Percentiles rank a stretch among this genome's conserved stretches.
Conservation (phyloP, 768 basidiomycete genomes). For the Amanita exitialis region DNA sequence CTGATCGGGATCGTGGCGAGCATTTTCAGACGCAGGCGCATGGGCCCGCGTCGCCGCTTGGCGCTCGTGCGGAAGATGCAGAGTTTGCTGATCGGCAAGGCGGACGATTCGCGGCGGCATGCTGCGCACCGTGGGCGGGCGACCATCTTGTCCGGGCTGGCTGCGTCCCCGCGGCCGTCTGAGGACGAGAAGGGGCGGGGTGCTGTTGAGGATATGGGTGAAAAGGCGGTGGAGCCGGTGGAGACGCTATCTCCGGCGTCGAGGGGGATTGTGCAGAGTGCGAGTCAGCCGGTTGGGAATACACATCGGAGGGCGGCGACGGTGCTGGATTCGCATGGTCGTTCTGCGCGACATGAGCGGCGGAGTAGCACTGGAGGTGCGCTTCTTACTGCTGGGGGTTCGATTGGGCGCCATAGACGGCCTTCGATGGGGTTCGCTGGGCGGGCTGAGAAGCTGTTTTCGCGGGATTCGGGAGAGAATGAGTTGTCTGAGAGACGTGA, state of each 20-base stretch:
- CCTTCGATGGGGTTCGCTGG: constrained; percentile 59
- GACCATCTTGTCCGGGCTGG: constrained; percentile 37
- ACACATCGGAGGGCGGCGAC: constrained; percentile 71
- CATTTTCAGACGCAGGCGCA: constrained; percentile 12
- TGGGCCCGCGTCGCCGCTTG: constrained; percentile 23
- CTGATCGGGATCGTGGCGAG: neutral
- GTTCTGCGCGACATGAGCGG: constrained; percentile 57
- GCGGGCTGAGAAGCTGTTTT: constrained; percentile 38
- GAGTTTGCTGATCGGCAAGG: constrained; percentile 46
- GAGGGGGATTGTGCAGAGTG: constrained; percentile 26
- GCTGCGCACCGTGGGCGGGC: constrained; percentile 26
- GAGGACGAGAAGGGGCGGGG: constrained; percentile 22
- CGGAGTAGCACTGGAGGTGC: constrained; percentile 71
- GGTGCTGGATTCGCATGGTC: constrained; percentile 58
- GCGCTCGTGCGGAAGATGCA: constrained; percentile 75
- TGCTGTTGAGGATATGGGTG: constrained; percentile 16
- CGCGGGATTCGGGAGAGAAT: constrained; percentile 34
- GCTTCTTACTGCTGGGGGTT: constrained; percentile 35
- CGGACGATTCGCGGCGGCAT: constrained; percentile 31
- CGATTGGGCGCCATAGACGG: constrained; percentile 57
- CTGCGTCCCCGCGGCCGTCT: constrained; percentile 16
- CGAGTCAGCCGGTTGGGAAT: constrained; percentile 48
- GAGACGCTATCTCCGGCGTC: constrained; percentile 9
- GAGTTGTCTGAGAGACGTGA: constrained; percentile 36
- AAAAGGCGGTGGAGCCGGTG: constrained; percentile 15